Conservation (phyloP, 2,329 filamentous ascomycete genomes). For the Knufia fluminis region DNA sequence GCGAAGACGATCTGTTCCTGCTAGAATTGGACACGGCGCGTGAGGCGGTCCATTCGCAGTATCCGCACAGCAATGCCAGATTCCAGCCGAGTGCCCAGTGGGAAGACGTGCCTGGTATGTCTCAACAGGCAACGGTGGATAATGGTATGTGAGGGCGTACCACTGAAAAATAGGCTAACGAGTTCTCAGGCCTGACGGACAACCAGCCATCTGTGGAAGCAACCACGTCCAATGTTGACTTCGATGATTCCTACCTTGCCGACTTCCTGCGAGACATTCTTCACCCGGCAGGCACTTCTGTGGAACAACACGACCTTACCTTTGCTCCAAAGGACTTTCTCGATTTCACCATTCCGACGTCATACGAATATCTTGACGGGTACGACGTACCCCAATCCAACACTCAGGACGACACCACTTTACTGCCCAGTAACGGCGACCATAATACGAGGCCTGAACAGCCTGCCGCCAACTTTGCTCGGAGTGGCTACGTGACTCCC, state of each 20-base stretch:
- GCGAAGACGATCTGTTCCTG: neutral
- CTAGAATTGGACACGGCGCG: neutral
- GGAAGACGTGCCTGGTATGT: neutral
- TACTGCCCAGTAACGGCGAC: neutral
- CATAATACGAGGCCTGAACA: neutral
- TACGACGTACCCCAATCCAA: neutral
- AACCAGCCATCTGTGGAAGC: neutral
- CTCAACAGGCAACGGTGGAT: neutral
- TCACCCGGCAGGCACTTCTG: neutral
- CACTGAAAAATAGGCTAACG: neutral
- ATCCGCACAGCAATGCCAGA: neutral
- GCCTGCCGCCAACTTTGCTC: neutral
- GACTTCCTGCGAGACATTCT: constrained; percentile 12
- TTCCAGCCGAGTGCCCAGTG: neutral
- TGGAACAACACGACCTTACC: neutral
- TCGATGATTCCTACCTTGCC: constrained; percentile 9
- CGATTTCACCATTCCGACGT: constrained; percentile 7
- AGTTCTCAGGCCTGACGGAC: neutral
- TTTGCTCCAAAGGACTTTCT: constrained; percentile 5
- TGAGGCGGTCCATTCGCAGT: neutral
- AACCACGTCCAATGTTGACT: neutral
- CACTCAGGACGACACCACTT: constrained; percentile 26
- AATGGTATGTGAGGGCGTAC: neutral
- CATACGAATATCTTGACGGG: neutral
- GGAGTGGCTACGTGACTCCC: constrained; percentile 4